Conservation (phyloP, 768 basidiomycete species). For the Podaxis pistillaris region DNA sequence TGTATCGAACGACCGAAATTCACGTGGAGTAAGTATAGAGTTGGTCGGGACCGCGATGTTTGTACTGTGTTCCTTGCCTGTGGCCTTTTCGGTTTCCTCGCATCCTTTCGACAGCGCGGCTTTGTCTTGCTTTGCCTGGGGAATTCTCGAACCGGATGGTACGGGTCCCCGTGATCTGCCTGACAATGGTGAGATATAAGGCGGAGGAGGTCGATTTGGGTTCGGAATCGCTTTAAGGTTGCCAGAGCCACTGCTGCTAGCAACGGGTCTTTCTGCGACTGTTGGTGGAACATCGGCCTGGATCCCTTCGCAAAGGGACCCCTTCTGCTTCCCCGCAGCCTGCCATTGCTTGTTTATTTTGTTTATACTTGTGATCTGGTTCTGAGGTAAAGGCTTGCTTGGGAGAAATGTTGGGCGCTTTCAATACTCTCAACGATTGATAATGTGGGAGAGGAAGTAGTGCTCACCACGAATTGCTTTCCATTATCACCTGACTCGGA, state of each 20-base stretch:
- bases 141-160: conserved; percentile 24
- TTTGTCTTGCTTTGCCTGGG: conserved; percentile 74
- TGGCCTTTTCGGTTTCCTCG: conserved; percentile 69
- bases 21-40: conserved; percentile 55
- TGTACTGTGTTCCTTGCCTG: conserved; percentile 52
- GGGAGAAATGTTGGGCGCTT: background rate
- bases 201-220: conserved; percentile 18
- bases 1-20: conserved; percentile 51
- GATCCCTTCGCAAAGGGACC: conserved; percentile 60
- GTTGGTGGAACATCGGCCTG: conserved; percentile 61
- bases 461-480: background rate
- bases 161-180: conserved; percentile 15
- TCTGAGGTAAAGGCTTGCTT: conserved; percentile 14
- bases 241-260: too few relatives aligned
- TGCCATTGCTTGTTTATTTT: conserved; percentile 40
- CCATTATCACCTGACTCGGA: too few relatives aligned
- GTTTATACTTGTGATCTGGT: conserved; percentile 20
- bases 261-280: conserved; percentile 19
- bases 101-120: conserved; percentile 58
- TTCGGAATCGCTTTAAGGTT: conserved; percentile 10
- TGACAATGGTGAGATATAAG: conserved; percentile 16
- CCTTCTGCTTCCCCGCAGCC: conserved; percentile 76
- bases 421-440: background rate
- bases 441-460: background rate
- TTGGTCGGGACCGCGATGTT: conserved; percentile 16